Evolutionary conservation across 352 stramenopile species (phyloP), one percentile per base, ranked within the genome.

Genomic region (Phytophthora sp.): DNA sequence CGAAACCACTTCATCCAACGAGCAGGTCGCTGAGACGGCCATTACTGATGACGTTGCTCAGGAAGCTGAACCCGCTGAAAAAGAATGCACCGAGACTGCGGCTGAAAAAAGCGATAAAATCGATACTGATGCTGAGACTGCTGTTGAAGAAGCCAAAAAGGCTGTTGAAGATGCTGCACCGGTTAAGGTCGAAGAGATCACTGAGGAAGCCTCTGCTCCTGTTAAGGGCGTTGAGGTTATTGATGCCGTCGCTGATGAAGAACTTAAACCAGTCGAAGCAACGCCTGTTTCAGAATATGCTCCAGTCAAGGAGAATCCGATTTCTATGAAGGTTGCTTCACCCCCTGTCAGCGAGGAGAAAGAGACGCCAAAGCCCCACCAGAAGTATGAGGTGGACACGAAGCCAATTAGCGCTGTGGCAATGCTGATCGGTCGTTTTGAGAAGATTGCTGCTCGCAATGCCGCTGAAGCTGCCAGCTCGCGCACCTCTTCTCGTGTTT

Each of bases 341-440:
- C 5, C 41, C 20, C 12, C 18, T 39, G 38, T 10, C 4, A 52
- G 1, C 21, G 35, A 48, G 21, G 31, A 59, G 23, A 43, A 61
- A 8, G 17, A 45, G 18, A 51, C 0, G 7, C 1, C 20, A 6
- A 37, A 54, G 6, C 20, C 41, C 11, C 31, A 28, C n/a, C 5
- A 51, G 9, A 27, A 51, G 17, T 76, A 52, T 21, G 45, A 72
- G 24, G 62, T 76, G 3, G 67, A 76, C 45, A 66, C 55, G 13
- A 55, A 69, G 20, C 46, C 62, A 1, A 76, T 76, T 26, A 60
- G 31, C 37, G 50, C 67, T 20, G 67, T 76, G 11, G n/a, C 56
- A 0, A 65, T 60, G 32, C 54, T 76, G 9, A 76, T 76, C 35
- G 56, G 55, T n/a, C 67, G 67, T 35, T 76, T 56, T 24, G 67